These are phyloP conservation scores for Tolypocladium tundrense DNA, from an alignment of 2,329 filamentous ascomycete species.

Conservation along the genomic window DNA sequence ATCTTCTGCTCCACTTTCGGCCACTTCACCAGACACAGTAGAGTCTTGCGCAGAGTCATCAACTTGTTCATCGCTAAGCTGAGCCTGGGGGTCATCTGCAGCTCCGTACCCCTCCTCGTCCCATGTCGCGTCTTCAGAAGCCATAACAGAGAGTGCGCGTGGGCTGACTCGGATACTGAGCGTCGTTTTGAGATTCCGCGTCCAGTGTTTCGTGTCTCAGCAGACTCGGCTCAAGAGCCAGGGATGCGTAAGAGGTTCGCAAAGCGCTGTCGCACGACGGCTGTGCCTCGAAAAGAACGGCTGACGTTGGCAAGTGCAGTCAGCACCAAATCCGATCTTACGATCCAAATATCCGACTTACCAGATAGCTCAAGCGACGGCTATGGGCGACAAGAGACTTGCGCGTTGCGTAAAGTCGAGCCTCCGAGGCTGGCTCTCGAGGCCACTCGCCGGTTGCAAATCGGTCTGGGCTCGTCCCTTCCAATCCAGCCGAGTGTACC, in stretches of 20 bases:
- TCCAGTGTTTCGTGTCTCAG: neutral
- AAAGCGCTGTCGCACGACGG: neutral
- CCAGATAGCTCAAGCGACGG: neutral
- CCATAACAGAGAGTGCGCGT: slow-evolving; percentile 16
- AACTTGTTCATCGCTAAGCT: slow-evolving; percentile 45
- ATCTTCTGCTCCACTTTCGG: slow-evolving; percentile 39
- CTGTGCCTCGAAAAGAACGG: neutral
- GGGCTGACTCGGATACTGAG: neutral
- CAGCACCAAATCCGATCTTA: neutral
- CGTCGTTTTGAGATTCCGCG: neutral
- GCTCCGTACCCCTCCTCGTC: slow-evolving; percentile 42
- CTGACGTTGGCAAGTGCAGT: neutral
- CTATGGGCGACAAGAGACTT: neutral
- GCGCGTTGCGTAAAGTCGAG: neutral
- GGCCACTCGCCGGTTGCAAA: neutral
- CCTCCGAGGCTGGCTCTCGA: neutral
- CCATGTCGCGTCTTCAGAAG: slow-evolving; percentile 35
- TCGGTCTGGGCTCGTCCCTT: neutral
- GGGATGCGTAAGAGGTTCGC: neutral
- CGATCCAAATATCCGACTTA: neutral
- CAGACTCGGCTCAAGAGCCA: neutral
- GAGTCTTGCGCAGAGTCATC: slow-evolving; percentile 37
- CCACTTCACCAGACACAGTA: slow-evolving; percentile 38
- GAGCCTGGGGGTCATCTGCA: slow-evolving; percentile 45
- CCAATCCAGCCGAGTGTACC: neutral